Evolutionary conservation across 2,329 filamentous ascomycete genomes (phyloP).

Genomic region (Fusarium sp.): DNA sequence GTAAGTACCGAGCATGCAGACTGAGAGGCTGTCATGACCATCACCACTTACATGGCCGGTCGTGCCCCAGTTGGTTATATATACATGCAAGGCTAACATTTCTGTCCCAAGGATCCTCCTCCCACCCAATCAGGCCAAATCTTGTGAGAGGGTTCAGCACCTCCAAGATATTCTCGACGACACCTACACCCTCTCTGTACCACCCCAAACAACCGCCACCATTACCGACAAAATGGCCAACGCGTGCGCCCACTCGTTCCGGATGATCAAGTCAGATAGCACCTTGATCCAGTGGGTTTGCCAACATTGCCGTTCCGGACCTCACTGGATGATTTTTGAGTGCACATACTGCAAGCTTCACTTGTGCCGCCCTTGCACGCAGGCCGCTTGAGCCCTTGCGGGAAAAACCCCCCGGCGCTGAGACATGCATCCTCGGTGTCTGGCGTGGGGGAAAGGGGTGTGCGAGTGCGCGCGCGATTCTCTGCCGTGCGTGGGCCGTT

Average conservation of each 20-base stretch:
- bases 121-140: slow-evolving; percentile 40
- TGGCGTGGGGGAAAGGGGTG: slow-evolving; percentile 32
- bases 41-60: slow-evolving; percentile 16
- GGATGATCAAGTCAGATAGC: slow-evolving; percentile 75
- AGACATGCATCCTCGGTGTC: slow-evolving; percentile 34
- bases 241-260: slow-evolving; percentile 72
- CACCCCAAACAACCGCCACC: slow-evolving; percentile 26
- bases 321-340: slow-evolving; percentile 77
- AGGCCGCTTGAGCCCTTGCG: slow-evolving; percentile 47
- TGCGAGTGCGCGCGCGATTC: slow-evolving; percentile 12
- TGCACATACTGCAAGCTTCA: slow-evolving; percentile 77
- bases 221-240: slow-evolving; percentile 58
- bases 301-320: slow-evolving; percentile 72
- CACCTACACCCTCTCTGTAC: slow-evolving; percentile 34
- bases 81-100: slow-evolving; percentile 42
- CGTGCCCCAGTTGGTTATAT: slow-evolving; percentile 16
- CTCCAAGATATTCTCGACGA: slow-evolving; percentile 23
- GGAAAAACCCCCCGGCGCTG: slow-evolving; percentile 18
- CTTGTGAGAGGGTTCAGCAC: slow-evolving; percentile 38
- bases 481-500: slow-evolving; percentile 19
- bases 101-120: slow-evolving; percentile 30
- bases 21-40: slow-evolving; percentile 17
- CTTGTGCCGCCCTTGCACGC: slow-evolving; percentile 70
- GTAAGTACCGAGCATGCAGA: slow-evolving; percentile 28
- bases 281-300: slow-evolving; percentile 75